These are phyloP conservation scores for Mrakiaceae sp. DNA, from an alignment of 1,284 basidiomycete species.

Conservation along the genomic window DNA sequence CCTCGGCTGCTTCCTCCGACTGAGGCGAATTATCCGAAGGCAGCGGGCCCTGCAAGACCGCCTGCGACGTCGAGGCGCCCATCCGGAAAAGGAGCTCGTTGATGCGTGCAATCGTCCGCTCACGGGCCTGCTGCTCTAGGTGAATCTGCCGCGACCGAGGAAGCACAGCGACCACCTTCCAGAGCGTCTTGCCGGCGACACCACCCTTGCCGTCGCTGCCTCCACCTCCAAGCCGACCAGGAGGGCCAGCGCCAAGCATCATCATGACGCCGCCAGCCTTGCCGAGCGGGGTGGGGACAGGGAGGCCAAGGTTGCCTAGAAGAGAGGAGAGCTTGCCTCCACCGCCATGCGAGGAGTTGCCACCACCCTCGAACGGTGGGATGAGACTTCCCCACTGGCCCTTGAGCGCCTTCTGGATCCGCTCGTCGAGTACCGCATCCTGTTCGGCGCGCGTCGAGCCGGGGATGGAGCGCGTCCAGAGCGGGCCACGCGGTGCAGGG, in stretches of 20 bases:
- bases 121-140: conserved; percentile 49
- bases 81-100: conserved; percentile 68
- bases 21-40: neutral
- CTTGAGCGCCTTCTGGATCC: neutral
- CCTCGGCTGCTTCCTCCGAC: neutral
- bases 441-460: conserved; percentile 31
- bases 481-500: neutral
- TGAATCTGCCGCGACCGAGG: conserved; percentile 48
- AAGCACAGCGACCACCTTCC: conserved; percentile 52
- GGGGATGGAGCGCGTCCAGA: too few relatives aligned
- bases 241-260: conserved; percentile 9
- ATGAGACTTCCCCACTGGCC: conserved; percentile 2
- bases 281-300: neutral
- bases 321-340: neutral
- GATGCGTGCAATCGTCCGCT: conserved; percentile 51
- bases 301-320: neutral
- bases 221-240: neutral
- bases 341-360: neutral
- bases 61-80: conserved; percentile 43
- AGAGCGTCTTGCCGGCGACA: conserved; percentile 17
- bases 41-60: conserved; percentile 18
- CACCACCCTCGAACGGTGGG: neutral
- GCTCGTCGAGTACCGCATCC: conserved; percentile 53
- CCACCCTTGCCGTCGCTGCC: neutral
- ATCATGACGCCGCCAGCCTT: conserved; percentile 35